These are phyloP conservation scores for Vigna nakashimae DNA, from an alignment of 306 rosid genomes.

Conservation along the genomic window DNA sequence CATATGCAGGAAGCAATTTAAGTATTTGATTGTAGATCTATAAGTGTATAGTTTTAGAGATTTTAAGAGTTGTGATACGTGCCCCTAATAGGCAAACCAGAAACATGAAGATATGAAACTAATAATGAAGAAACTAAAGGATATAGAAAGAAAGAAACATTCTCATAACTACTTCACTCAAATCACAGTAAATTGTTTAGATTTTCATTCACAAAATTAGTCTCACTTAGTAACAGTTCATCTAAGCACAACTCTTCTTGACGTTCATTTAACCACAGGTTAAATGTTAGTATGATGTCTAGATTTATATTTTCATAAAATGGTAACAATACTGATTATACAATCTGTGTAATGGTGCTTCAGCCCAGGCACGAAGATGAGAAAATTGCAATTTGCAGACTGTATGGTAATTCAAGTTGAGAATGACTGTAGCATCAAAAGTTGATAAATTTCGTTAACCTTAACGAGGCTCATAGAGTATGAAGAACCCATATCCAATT, in stretches of 20 bases:
- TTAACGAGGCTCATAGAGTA: neutral
- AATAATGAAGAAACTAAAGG: no score
- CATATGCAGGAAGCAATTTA: neutral
- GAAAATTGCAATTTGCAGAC: slow-evolving; percentile 7
- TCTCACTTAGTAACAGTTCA: neutral
- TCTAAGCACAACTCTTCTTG: no score
- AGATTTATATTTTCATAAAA: neutral
- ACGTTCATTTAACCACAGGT: no score
- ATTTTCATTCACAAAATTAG: slow-evolving; percentile 10
- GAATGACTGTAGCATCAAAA: no score
- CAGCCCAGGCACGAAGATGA: neutral
- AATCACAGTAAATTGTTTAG: no score
- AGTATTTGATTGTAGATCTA: neutral
- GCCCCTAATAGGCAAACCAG: slow-evolving; percentile 29
- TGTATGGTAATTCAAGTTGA: no score
- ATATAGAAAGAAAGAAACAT: no score
- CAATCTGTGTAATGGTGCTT: slow-evolving; percentile 4
- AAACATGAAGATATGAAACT: neutral
- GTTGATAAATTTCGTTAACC: neutral
- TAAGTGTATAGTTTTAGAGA: slow-evolving; percentile 13
- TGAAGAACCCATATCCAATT: slow-evolving; percentile 18
- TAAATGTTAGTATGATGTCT: no score
- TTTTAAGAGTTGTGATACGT: slow-evolving; percentile 6
- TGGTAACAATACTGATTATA: neutral
- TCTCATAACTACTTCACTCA: no score